Evolutionary conservation across 2,329 filamentous ascomycete species (phyloP), one percentile per base, ranked within the genome.

Genomic region (Didymella glomerata): DNA sequence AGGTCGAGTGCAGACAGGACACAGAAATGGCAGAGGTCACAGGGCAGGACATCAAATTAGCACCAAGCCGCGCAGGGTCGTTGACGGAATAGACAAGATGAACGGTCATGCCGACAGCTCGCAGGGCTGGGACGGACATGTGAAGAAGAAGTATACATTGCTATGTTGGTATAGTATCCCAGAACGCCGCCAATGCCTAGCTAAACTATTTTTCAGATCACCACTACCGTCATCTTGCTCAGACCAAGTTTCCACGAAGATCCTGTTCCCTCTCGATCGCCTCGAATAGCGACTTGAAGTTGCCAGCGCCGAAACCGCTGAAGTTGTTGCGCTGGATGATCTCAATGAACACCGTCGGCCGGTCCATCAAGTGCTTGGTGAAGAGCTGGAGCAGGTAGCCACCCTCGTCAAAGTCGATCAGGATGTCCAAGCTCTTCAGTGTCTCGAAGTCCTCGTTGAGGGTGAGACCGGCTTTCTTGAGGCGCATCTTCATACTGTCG

Each of bases 281-380:
- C 83, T 97, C 93, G 71, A 97, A 97, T 69, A 97, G 73, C 61
- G 90, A 93, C 86, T 93, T 97, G 82, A 97, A 97, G 78, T 97
- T 98, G 1, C 94, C 94, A 0, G 93, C 94, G 4, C 94, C 93
- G 69, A 97, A 97, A 0, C 94, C 94, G 30, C 90, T 88, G 76
- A 97, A 97, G 64, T 92, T 88, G 69, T 96, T 89, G 57, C 93
- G 83, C 82, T 97, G 93, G 70, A 97, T 97, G 69, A 97, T 96
- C 85, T 97, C 94, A 64, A 97, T 88, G 75, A 97, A 97, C 27
- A 97, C 93, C 3, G 94, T 97, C 24, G 94, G 94, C 13, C 94
- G 88, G 78, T 97, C 93, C 89, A 97, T 91, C 67, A 97, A 78
- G 64, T 94, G 94, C 86, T 84, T 84, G 0, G 82, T 84, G 64